Evolutionary conservation across 257 asterid genomes (phyloP), one percentile per base, ranked within the genome.

Genomic region (Datura wrightii): DNA sequence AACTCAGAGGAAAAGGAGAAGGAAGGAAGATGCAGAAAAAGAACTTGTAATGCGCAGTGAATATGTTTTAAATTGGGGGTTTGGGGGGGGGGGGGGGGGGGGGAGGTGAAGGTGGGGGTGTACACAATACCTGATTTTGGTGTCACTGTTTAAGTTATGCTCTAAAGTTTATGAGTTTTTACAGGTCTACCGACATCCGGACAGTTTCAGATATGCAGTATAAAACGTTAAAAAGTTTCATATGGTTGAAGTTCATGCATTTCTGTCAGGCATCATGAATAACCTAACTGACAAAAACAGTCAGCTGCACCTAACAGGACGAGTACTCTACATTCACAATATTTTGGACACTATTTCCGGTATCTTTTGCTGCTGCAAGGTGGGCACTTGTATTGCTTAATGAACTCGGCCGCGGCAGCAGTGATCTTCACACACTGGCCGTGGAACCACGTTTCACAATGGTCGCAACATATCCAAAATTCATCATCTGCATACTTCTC

Each of bases 401-500:
- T 93, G 83, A 90, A 92, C 88, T 92, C 93, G 2, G 98, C 98
- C 72, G 84, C 88, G 52, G 97, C 93, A 42, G 96, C 95, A 24
- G 96, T 94, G 54, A 95, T 92, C 92, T 94, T 94, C 84, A 94
- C 98, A n/a, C 98, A 95, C 86, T 94, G 88, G 18, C 98, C 98
- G 65, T 94, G 98, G 87, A 93, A 94, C 98, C 98, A 95, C 84
- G 86, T 93, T 91, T 94, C 96, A 48, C 98, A 94, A 19, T 88
- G 83, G 85, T 95, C 98, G 19, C 98, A 95, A 86, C 93, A 94
- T 65, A 95, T 95, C 98, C 97, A 93, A 88, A 92, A 95, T 62
- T 92, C 96, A 76, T 91, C 94, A 0, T 93, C 85, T 58, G 91
- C 92, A 65, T 93, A 92, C 83, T 89, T 91, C 37, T 90, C 92